Evolutionary conservation across 2,329 filamentous ascomycete species (phyloP), one percentile per base, ranked within the genome.

Genomic region (Hirsutella thompsonii): DNA sequence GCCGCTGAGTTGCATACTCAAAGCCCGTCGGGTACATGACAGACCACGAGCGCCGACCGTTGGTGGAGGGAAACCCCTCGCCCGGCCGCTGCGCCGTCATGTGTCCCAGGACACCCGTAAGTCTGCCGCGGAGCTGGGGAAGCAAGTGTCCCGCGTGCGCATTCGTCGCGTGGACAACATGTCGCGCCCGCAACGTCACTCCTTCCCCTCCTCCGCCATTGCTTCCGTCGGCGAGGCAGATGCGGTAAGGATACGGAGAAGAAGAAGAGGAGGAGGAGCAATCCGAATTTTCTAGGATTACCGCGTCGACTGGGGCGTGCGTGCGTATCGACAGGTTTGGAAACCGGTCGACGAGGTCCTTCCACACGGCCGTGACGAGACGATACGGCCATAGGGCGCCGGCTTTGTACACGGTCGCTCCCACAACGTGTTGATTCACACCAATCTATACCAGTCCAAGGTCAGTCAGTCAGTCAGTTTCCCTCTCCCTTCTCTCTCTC

Each of bases 111-210:
- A 63, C 44, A 0, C 69, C 62, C 0, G 66, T 62, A n/a, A 73
- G 50, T 34, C 61, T 64, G 8, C 63, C 61, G 3, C 62, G 57
- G 1, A 77, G 56, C 0, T 59, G 63, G 0, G 74, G 71, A 3
- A 78, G 49, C 1, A 79, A 63, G 39, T 74, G 65, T 0, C 65
- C 54, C 0, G 69, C 62, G 46, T 70, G 70, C 5, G 60, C 72
- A 45, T 80, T 79, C 1, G 73, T 79, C 8, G 71, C 70, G 46
- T 80, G 71, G 2, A 79, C 60, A 2, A 81, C 58, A 40, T 78
- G 67, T 1, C 59, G 57, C 8, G 71, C 61, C 6, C 23, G 23
- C 23, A 26, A 11, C 6, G 23, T 26, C n/a, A n/a, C n/a, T n/a
- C n/a, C n/a, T n/a, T n/a, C n/a, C n/a, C n/a, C n/a, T n/a, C n/a